A percentile compares a stretch with the other conserved stretches of the same genome.
These are phyloP conservation scores for Corylus americana DNA, from an alignment of 306 rosid species.

Conservation along the genomic window DNA sequence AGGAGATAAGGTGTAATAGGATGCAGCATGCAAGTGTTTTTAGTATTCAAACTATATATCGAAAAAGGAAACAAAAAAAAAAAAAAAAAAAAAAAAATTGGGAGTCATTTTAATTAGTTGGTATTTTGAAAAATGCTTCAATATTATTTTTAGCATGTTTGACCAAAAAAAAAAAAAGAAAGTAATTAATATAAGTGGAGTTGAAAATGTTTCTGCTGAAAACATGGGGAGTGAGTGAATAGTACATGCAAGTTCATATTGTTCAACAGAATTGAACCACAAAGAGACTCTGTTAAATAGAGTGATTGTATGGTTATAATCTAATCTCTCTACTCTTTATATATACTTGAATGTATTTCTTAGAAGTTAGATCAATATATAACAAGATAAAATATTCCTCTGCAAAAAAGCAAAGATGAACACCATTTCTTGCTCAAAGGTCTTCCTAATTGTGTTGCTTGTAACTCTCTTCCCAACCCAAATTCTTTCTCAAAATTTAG, in stretches of 20 bases:
- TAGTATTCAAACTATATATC: no score
- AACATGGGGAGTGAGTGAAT: background rate
- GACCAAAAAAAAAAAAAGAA: no score
- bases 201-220: background rate
- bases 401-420: background rate
- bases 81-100: no score
- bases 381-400: no score
- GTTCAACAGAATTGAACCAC: background rate
- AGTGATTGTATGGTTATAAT: background rate
- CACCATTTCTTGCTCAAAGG: background rate
- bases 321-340: background rate
- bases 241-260: background rate
- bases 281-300: background rate
- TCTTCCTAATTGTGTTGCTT: background rate
- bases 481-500: background rate
- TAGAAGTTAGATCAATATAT: no score
- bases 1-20: no score
- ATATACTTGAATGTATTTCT: background rate
- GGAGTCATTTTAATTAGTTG: no score
- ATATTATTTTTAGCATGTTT: no score
- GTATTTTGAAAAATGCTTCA: no score
- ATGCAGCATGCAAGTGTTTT: no score
- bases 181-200: no score
- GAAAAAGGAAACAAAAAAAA: no score
- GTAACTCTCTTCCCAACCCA: background rate